phyloP scores from a whole-genome alignment of 106 monocot species.

The Dendrobium catenatum region DNA sequence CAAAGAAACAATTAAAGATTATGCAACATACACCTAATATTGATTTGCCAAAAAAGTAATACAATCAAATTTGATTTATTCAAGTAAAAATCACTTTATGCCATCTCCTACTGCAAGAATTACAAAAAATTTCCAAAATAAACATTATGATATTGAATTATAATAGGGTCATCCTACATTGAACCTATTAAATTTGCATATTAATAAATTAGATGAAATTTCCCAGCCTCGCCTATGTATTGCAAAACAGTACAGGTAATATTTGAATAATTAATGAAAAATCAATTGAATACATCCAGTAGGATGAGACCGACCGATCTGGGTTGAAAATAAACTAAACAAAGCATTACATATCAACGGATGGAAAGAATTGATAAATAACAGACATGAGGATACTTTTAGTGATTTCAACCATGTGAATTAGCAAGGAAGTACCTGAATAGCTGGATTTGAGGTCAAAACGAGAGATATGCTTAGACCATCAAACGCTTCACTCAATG shows the following conservation, averaged over 20 bases:
- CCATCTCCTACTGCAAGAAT: not conserved
- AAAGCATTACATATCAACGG: no score
- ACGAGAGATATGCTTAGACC: conserved; percentile 87
- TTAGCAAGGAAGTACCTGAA: conserved; percentile 49
- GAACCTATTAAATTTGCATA: not conserved
- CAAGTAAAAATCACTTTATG: not conserved
- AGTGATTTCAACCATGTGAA: not conserved
- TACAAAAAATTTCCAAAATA: not conserved
- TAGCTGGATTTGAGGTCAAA: conserved; percentile 87
- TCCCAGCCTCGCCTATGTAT: no score
- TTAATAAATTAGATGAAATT: no score
- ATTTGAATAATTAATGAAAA: no score
- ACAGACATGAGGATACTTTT: not conserved
- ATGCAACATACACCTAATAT: not conserved
- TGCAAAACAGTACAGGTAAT: no score
- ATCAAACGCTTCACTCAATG: conserved; percentile 81
- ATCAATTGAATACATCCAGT: no score
- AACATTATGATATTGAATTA: not conserved
- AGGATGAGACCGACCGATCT: no score
- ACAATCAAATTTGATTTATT: not conserved
- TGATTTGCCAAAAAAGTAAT: not conserved
- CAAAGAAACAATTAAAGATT: not conserved
- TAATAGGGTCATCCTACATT: not conserved
- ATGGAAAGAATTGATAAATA: not conserved
- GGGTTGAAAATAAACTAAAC: no score